A percentile compares a stretch with the other conserved stretches of the same genome.
Conservation (phyloP, 306 rosid genomes). For the Castanospermum australe region DNA sequence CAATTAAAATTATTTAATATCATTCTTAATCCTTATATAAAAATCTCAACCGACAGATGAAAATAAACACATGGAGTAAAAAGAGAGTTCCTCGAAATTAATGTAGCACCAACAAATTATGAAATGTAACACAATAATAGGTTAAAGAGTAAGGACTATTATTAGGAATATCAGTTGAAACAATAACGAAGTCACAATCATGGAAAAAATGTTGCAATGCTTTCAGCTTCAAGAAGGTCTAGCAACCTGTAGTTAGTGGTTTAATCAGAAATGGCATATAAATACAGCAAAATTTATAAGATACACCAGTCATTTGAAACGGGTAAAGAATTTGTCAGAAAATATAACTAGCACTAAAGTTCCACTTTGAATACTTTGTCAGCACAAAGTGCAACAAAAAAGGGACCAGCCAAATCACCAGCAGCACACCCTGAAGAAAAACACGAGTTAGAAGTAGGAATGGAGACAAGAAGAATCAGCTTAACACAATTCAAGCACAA, state of each 20-base stretch:
- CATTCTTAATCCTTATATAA: no score
- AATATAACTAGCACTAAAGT: constrained; percentile 32
- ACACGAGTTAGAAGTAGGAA: not conserved
- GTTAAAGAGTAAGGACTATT: not conserved
- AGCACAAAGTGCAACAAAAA: constrained; percentile 49
- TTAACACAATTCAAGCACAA: not conserved
- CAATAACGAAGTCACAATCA: not conserved
- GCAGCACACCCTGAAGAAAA: constrained; percentile 63
- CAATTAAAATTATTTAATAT: no score
- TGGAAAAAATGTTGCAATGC: not conserved
- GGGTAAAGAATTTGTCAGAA: constrained; percentile 21
- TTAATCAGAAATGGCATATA: not conserved
- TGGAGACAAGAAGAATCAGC: not conserved
- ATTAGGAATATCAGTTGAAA: constrained; percentile 1
- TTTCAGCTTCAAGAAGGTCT: constrained; percentile 10
- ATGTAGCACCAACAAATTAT: not conserved
- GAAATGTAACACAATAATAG: not conserved
- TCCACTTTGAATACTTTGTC: constrained; percentile 44
- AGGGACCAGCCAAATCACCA: constrained; percentile 87
- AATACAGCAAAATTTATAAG: not conserved
- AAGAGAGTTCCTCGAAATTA: no score
- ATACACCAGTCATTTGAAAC: constrained; percentile 13
- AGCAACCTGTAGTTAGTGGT: not conserved
- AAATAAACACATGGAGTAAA: no score
- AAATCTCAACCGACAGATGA: no score